phyloP scores from a whole-genome alignment of 805 yeast genomes.

The Candida succiphila region DNA sequence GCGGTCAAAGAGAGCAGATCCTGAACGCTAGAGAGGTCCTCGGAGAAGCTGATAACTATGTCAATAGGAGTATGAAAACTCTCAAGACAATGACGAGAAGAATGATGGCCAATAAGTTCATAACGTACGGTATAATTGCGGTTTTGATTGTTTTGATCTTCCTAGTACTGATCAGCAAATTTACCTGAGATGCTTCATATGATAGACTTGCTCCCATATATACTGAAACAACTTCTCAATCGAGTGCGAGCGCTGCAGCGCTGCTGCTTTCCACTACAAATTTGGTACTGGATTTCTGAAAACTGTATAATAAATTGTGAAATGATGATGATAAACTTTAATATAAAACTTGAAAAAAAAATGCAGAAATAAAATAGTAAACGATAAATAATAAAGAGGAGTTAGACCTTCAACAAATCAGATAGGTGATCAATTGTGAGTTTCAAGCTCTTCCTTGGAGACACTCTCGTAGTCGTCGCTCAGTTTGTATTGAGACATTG shows the following conservation, averaged over 20 bases:
- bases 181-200: slow-evolving; percentile 37
- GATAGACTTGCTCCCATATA: background rate
- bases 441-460: slow-evolving; percentile 50
- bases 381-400: background rate
- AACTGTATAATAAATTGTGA: too few species aligned
- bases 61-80: slow-evolving; percentile 81
- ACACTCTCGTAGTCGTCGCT: slow-evolving; percentile 32
- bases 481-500: slow-evolving; percentile 26
- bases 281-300: too few species aligned
- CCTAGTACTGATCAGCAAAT: slow-evolving; percentile 76
- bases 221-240: too few species aligned
- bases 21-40: slow-evolving; percentile 77
- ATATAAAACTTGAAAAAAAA: background rate
- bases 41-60: slow-evolving; percentile 85
- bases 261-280: too few species aligned
- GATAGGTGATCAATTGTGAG: slow-evolving; percentile 25
- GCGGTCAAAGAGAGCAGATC: slow-evolving; percentile 91
- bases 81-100: slow-evolving; percentile 87
- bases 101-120: slow-evolving; percentile 81
- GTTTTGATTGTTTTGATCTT: slow-evolving; percentile 74
- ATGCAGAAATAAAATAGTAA: background rate
- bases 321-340: background rate
- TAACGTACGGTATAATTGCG: slow-evolving; percentile 86
- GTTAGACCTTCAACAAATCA: background rate
- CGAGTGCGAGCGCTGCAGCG: too few species aligned